Percentiles rank a stretch among this genome's conserved stretches.
Evolutionary conservation across 164 flowering plant genomes (phyloP).

Genomic region (Malania oleifera): DNA sequence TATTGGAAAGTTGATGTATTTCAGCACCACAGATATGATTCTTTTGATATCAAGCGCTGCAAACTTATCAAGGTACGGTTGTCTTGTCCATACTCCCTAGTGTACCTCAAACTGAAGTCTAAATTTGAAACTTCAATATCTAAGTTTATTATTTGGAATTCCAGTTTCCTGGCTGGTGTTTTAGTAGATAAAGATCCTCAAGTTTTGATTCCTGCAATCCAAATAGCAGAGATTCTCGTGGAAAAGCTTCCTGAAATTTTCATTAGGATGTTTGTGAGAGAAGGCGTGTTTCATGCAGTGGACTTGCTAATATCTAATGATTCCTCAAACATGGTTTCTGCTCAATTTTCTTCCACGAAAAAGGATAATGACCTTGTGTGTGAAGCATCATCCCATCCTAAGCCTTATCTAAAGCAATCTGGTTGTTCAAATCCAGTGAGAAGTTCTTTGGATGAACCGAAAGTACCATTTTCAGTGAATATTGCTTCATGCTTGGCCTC

Average conservation of each 20-base stretch:
- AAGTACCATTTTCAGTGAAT: slow-evolving; percentile 37
- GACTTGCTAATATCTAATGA: slow-evolving; percentile 58
- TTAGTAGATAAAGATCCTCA: slow-evolving; percentile 98
- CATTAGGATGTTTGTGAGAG: slow-evolving; percentile 91
- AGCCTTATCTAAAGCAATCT: slow-evolving; percentile 70
- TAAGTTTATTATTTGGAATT: slow-evolving; percentile 12
- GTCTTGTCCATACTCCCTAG: too few relatives aligned
- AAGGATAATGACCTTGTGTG: slow-evolving; percentile 66
- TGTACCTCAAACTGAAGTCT: neutral
- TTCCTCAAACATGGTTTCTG: slow-evolving; percentile 21
- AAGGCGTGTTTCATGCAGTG: slow-evolving; percentile 97
- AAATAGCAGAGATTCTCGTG: slow-evolving; percentile 93
- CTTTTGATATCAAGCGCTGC: slow-evolving; percentile 61
- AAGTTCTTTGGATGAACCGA: slow-evolving; percentile 54
- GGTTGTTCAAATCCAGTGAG: slow-evolving; percentile 51
- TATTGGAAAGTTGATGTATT: slow-evolving; percentile 94
- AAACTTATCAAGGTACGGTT: slow-evolving; percentile 83
- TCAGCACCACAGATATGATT: slow-evolving; percentile 88
- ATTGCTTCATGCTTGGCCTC: slow-evolving; percentile 57
- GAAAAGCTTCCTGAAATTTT: slow-evolving; percentile 91
- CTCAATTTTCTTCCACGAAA: slow-evolving; percentile 47
- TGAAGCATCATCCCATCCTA: slow-evolving; percentile 70
- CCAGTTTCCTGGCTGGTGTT: slow-evolving; percentile 90
- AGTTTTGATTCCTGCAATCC: slow-evolving; percentile 88
- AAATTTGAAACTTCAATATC: neutral